phyloP scores from a whole-genome alignment of 2,329 filamentous ascomycete genomes.

The Chrysoporthe puriensis region DNA sequence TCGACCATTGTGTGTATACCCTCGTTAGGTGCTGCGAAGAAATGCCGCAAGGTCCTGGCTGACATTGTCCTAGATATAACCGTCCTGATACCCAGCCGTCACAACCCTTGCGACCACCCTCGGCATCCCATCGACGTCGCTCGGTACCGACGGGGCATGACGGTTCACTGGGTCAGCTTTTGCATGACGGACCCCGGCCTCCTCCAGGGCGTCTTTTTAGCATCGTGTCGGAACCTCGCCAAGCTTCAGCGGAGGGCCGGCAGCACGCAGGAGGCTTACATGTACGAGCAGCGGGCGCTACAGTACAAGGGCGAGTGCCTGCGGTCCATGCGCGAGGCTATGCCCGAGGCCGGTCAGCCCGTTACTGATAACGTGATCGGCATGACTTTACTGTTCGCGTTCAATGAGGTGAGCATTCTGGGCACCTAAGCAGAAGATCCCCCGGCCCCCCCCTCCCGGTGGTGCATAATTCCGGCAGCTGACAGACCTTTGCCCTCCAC shows the following conservation, averaged over 20 bases:
- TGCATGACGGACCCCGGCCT: conserved; percentile 21
- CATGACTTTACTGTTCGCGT: conserved; percentile 15
- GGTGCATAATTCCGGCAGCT: background rate
- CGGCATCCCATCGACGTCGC: conserved; percentile 7
- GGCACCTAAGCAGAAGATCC: background rate
- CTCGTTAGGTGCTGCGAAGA: too few species aligned
- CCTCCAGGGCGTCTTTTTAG: conserved; percentile 9
- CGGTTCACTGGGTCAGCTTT: conserved; percentile 4
- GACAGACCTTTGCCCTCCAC: background rate
- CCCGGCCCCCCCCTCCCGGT: too few species aligned
- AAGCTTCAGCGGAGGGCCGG: conserved; percentile 3
- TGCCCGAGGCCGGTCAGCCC: background rate
- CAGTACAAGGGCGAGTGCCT: conserved; percentile 15
- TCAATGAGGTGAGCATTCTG: conserved; percentile 18
- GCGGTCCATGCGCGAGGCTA: conserved; percentile 13
- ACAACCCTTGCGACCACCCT: conserved; percentile 12
- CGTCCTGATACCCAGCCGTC: conserved; percentile 15
- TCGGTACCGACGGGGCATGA: conserved; percentile 10
- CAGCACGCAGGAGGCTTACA: background rate
- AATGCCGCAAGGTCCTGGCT: background rate
- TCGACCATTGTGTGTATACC: conserved; percentile 19
- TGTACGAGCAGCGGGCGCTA: conserved; percentile 16
- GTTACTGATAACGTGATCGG: conserved; percentile 17
- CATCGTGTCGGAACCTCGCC: conserved; percentile 11
- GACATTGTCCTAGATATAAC: conserved; percentile 6